Evolutionary conservation across 306 rosid genomes (phyloP), one percentile per base, ranked within the genome.

Genomic region (Lathyrus sativus): DNA sequence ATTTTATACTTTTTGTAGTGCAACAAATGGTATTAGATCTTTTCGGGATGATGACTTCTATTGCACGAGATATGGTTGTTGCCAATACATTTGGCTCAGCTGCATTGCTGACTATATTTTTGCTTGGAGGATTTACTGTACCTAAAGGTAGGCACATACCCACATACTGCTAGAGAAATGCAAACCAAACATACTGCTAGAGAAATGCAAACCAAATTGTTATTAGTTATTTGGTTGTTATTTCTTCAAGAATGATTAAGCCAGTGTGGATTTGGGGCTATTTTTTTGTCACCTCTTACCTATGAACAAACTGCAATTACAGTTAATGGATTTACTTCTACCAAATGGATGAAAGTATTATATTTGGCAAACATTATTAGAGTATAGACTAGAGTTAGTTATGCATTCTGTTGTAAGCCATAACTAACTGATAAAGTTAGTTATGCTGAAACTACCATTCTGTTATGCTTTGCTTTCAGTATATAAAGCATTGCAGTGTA

Each of bases 1-100:
- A 84, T 89, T 26, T 89, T 28, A 17, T 84, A 73, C 95, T 89
- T 37, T 87, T 91, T 62, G 28, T 80, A 31, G 67, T 91, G 60
- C 98, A 91, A 80, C 98, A 91, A 84, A 91, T 91, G 98, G 95
- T 90, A 64, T 56, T 91, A 78, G 95, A 96, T 74, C 90, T 91
- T 72, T 91, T 87, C 72, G 87, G 96, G 72, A 55, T 78, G 84
- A 87, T 91, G 91, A 96, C 91, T 59, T 7, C 95, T 37, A 26
- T 89, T 54, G 74, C 98, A 14, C 72, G 96, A 46, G 98, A 91
- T 69, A 91, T 87, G 91, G 87, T 91, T 68, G 64, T 87, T 75
- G 90, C 98, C 58, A 89, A 87, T 78, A 91, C 96, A 28, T 91
- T 87, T 70, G 98, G 91, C 72, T 82, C 96, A 73, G 98, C 98